Evolutionary conservation across 306 rosid genomes (phyloP), one percentile per base, ranked within the genome.

Genomic region (Abrus precatorius): DNA sequence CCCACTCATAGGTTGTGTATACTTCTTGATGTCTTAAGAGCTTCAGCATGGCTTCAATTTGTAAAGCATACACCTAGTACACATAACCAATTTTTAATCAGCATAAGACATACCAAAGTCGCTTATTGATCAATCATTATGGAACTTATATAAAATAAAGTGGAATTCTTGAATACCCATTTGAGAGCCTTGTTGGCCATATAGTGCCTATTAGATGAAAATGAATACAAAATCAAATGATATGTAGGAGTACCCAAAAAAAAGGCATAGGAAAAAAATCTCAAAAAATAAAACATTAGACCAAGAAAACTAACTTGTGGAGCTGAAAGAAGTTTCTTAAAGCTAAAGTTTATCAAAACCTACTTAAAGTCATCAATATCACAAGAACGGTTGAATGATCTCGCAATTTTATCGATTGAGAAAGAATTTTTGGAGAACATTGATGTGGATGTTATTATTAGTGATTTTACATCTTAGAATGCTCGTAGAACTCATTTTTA

Each of bases 11-110:
- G 48, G 88, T 82, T 3, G 82, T 69, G 82, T 88, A 83, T 56
- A 98, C 99, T 74, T 96, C 97, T 77, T 89, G 87, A 71, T 90
- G 92, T 77, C 94, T 92, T 36, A 54, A 80, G 38, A 93, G 93
- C 77, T 83, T 93, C 86, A 93, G 33, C 30, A 92, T 80, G 48
- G 98, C 98, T 89, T 96, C 99, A 12, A 97, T 88, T 89, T 87
- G 98, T 69, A 90, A 84, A 78, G 95, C 96, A 85, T 83, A 90
- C 41, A 96, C 86, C 97, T 93, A 81, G 2, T 29, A 48, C 20
- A 20, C 20, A 77, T 27, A 6, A 78, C 41, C 63, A 80, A 40
- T n/a, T 65, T 75, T 47, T 60, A 77, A 27, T 70, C 69, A 82
- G 77, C 55, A 52, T 13, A 59, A 27, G 57, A 2, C 78, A 50